A percentile compares a stretch with the other conserved stretches of the same genome.
Conservation (phyloP, 2,329 filamentous ascomycete genomes). For the Harringtonia aguacate region DNA sequence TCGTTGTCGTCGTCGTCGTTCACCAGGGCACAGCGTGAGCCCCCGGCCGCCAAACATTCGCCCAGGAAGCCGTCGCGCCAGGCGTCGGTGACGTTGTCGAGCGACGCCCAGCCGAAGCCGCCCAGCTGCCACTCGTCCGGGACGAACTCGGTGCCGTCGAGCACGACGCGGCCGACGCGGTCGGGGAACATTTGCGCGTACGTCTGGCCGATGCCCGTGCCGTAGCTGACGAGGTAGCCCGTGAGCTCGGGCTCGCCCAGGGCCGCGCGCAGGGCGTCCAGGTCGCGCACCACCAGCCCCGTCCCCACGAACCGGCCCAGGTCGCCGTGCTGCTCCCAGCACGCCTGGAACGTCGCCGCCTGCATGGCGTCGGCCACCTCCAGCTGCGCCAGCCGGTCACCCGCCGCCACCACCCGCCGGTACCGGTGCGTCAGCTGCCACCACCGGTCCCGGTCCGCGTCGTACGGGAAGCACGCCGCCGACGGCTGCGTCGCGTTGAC, state of each 20-base stretch:
- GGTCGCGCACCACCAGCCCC: conserved; percentile 33
- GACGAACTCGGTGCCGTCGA: conserved; percentile 38
- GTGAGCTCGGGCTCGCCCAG: conserved; percentile 35
- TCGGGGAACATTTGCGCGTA: conserved; percentile 40
- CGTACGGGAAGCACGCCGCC: conserved; percentile 33
- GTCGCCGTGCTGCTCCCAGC: conserved; percentile 31
- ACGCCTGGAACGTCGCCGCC: conserved; percentile 31
- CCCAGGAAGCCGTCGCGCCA: conserved; percentile 40
- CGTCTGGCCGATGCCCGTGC: conserved; percentile 40
- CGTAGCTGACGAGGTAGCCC: conserved; percentile 39
- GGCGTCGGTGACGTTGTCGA: conserved; percentile 37
- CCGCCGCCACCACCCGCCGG: conserved; percentile 24
- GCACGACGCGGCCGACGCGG: conserved; percentile 34
- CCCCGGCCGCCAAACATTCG: conserved; percentile 36
- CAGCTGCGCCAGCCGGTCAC: conserved; percentile 22
- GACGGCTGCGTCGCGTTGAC: conserved; percentile 36
- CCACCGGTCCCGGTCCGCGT: conserved; percentile 36
- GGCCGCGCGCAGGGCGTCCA: conserved; percentile 36
- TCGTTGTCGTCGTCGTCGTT: too few relatives aligned
- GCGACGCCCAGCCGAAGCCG: conserved; percentile 34
- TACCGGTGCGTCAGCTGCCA: conserved; percentile 26
- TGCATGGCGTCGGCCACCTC: conserved; percentile 33
- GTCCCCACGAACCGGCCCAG: conserved; percentile 35
- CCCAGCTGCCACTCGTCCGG: conserved; percentile 32
- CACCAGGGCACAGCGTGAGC: conserved; percentile 33